Evolutionary conservation across 495 filamentous ascomycete species (phyloP).

Genomic region (Trichoderma reesei): DNA sequence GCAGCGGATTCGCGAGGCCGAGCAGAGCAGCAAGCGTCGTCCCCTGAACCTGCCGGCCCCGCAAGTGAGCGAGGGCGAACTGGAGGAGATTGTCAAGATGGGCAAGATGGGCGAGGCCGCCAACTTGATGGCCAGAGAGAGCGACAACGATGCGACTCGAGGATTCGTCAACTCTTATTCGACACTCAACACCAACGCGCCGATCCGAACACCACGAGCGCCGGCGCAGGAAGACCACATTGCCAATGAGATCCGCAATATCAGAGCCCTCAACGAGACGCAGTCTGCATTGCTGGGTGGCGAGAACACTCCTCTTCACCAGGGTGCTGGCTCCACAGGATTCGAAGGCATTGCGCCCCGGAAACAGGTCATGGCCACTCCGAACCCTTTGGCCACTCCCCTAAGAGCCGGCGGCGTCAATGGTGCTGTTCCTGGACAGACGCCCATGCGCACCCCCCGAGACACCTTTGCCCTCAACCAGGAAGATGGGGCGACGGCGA

Average conservation of each 20-base stretch:
- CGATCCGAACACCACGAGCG: slow-evolving; percentile 83
- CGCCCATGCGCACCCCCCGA: slow-evolving; percentile 82
- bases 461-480: slow-evolving; percentile 82
- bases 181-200: slow-evolving; percentile 67
- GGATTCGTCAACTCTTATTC: slow-evolving; percentile 81
- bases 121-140: slow-evolving; percentile 60
- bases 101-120: slow-evolving; percentile 88
- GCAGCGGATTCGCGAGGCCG: slow-evolving; percentile 92
- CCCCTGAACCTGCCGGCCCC: slow-evolving; percentile 71
- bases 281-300: slow-evolving; percentile 92
- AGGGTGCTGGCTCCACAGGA: slow-evolving; percentile 72
- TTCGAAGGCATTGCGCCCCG: slow-evolving; percentile 80
- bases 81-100: slow-evolving; percentile 99
- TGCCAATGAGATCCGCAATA: slow-evolving; percentile 93
- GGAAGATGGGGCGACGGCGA: slow-evolving; percentile 48
- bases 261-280: slow-evolving; percentile 83
- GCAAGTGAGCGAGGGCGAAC: slow-evolving; percentile 83
- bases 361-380: slow-evolving; percentile 72
- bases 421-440: slow-evolving; percentile 54
- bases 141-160: slow-evolving; percentile 77
- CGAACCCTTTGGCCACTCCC: slow-evolving; percentile 91
- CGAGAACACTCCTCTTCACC: slow-evolving; percentile 82
- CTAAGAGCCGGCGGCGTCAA: slow-evolving; percentile 62
- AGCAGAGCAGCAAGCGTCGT: slow-evolving; percentile 88
- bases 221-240: slow-evolving; percentile 90